A percentile compares a stretch with the other conserved stretches of the same genome.
phyloP scores from a whole-genome alignment of 2,329 filamentous ascomycete species.

The Colletotrichum falcatum region DNA sequence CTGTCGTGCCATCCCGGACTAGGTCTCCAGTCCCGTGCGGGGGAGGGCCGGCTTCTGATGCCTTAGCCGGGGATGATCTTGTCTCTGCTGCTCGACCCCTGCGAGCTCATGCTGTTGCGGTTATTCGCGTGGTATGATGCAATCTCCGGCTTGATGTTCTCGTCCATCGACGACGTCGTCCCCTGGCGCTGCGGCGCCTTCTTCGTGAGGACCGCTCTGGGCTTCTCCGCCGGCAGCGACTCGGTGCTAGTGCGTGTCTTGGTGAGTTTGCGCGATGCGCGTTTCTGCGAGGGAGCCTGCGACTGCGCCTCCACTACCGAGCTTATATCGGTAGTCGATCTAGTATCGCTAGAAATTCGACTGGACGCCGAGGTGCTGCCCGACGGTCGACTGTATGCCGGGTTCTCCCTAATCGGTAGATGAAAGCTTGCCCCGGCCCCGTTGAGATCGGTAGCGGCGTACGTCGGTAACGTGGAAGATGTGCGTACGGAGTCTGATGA shows the following conservation, averaged over 20 bases:
- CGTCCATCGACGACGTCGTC: conserved; percentile 40
- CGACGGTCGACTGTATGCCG: conserved; percentile 43
- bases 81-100: conserved; percentile 34
- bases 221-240: conserved; percentile 46
- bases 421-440: conserved; percentile 36
- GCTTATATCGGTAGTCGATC: conserved; percentile 46
- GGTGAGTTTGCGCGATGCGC: conserved; percentile 56
- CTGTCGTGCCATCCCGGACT: background rate
- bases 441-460: conserved; percentile 40
- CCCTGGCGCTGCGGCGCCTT: conserved; percentile 51
- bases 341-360: conserved; percentile 51
- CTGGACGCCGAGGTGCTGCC: conserved; percentile 44
- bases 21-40: background rate
- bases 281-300: conserved; percentile 46
- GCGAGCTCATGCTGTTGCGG: conserved; percentile 35
- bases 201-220: conserved; percentile 54
- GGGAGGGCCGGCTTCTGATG: background rate
- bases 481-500: conserved; percentile 27
- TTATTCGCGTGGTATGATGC: conserved; percentile 15
- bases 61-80: conserved; percentile 23
- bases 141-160: conserved; percentile 31
- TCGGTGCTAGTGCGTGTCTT: conserved; percentile 56
- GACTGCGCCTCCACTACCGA: conserved; percentile 44
- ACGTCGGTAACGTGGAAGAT: conserved; percentile 43
- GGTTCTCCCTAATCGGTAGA: conserved; percentile 44